Evolutionary conservation across 192 early-diverging fungal genomes (phyloP), one percentile per base, ranked within the genome.

Genomic region (Coemansia sp.): DNA sequence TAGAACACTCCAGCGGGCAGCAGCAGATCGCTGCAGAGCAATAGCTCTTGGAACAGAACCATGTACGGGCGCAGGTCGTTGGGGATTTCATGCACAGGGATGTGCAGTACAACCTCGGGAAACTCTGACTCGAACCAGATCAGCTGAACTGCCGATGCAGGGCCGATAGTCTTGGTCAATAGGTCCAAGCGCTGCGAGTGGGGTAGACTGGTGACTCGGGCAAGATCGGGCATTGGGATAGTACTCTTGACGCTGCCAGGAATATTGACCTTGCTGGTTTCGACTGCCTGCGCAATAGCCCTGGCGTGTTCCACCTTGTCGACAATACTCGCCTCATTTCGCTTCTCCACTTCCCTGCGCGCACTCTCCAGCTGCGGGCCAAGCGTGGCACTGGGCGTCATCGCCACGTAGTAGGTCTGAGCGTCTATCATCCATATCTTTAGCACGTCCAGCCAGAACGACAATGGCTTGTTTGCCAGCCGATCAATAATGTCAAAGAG

Each of bases 41-140:
- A 41, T n/a, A 93, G 79, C 57, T 92, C 93, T 52, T 92, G 90
- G 81, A 94, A 92, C 50, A 95, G 80, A 10, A 89, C 87, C 41
- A 95, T 64, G 79, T 88, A 93, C 13, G 89, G 87, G 9, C 89
- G 87, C 31, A 92, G 79, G 18, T 83, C 70, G 18, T 83, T 83
- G n/a, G 89, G 85, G 1, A 95, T 64, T n/a, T 68, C 61, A 13
- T 47, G 64, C 34, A 73, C 71, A 57, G 85, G 90, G 38, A 86
- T 86, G 66, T 78, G 88, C 2, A 96, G 49, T 40, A 86, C 81
- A 27, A 90, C 41, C 40, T 88, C 85, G 0, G 84, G 72, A 66
- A 95, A 93, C 34, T 81, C 81, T 0, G 94, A 93, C 62, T 92
- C 88, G 10, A 90, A 85, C 44, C 82, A 65, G 8, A 95, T 84